Base-by-base conservation (phyloP, 1,284 basidiomycete species). In the Stygiomarasmius scandens region DNA sequence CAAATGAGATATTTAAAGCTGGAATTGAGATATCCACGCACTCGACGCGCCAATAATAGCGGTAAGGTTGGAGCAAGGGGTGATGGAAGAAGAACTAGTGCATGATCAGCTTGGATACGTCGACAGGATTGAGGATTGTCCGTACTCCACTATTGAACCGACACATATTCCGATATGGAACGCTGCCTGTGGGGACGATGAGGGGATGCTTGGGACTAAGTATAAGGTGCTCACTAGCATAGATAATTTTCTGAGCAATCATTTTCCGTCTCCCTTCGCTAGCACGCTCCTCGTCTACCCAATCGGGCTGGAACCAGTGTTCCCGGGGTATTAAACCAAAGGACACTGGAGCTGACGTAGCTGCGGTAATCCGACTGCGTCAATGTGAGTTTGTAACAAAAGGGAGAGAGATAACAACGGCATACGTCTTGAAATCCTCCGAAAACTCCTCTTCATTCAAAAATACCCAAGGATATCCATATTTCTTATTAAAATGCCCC, bases 71-170 rank as follows among this genome's bases (percentile, higher is more conserved):
- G 9, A 80, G 69, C 19, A 79, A 62, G 47, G 75, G 74, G 66
- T 80, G 77, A 61, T 75, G 65, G 75, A 76, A 83, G 74, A 83
- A 82, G 73, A 77, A 80, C 76, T 79, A 32, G 34, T 23, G n/a
- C 3, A 46, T 22, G 46, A 12, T 6, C 12, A 12, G 29, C 6
- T 32, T 12, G 4, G 25, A 8, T 8, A 9, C 23, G 22, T 22
- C 22, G 22, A 3, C 46, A 8, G 14, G 22, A 23, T 4, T 19
- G n/a, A 16, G 16, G n/a, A 8, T 19, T 19, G 8, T 4, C 11
- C 74, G 29, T 60, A 77, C 76, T 24, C 92, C 92, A 5, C 89
- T 90, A 67, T 94, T 91, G 74, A 89, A 95, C 43, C 93, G 83
- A 70, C 92, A 95, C 91, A 93, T 87, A 59, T 89, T 88, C 23